Percentiles rank a stretch among this genome's conserved stretches.
phyloP scores from a whole-genome alignment of 2,329 filamentous ascomycete species.

The Sporothrix globosa region DNA sequence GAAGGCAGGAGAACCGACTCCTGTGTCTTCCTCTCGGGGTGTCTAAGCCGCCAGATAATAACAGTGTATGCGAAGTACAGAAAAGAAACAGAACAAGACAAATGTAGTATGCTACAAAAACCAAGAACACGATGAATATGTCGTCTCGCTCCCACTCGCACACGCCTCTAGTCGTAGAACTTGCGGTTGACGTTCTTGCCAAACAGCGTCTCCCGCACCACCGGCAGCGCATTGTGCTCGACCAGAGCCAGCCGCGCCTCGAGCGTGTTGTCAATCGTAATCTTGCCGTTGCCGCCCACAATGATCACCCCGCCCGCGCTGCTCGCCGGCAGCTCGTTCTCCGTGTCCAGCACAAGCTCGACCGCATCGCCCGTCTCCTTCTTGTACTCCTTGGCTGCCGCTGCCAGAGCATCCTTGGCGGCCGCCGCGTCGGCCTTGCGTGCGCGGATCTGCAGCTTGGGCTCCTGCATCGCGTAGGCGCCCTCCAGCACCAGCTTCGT shows the following conservation, averaged over 20 bases:
- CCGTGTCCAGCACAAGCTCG: conserved; percentile 73
- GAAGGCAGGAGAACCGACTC: conserved; percentile 3
- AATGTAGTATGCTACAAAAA: conserved; percentile 8
- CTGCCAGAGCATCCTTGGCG: conserved; percentile 76
- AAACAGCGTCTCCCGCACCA: conserved; percentile 83
- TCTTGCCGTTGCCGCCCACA: conserved; percentile 83
- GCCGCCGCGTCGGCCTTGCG: conserved; percentile 72
- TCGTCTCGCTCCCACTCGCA: not conserved
- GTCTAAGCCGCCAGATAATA: conserved; percentile 15
- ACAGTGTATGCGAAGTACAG: conserved; percentile 10
- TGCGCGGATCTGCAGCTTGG: conserved; percentile 71
- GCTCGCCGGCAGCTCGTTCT: conserved; percentile 66
- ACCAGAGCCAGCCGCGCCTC: conserved; percentile 87
- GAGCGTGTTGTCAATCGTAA: conserved; percentile 98
- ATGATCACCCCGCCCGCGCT: conserved; percentile 85
- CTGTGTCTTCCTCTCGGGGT: conserved; percentile 18
- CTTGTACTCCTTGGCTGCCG: conserved; percentile 82
- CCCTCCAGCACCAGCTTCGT: conserved; percentile 87
- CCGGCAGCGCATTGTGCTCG: conserved; percentile 81
- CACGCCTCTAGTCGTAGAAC: conserved; percentile 72
- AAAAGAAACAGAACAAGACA: not conserved
- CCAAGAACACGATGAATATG: conserved; percentile 8
- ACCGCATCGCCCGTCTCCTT: conserved; percentile 71
- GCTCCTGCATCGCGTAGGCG: conserved; percentile 83
- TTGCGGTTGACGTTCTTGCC: conserved; percentile 94